These are phyloP conservation scores for Eremothecium gossypii DNA, from an alignment of 1,139 yeast species.

Conservation along the genomic window DNA sequence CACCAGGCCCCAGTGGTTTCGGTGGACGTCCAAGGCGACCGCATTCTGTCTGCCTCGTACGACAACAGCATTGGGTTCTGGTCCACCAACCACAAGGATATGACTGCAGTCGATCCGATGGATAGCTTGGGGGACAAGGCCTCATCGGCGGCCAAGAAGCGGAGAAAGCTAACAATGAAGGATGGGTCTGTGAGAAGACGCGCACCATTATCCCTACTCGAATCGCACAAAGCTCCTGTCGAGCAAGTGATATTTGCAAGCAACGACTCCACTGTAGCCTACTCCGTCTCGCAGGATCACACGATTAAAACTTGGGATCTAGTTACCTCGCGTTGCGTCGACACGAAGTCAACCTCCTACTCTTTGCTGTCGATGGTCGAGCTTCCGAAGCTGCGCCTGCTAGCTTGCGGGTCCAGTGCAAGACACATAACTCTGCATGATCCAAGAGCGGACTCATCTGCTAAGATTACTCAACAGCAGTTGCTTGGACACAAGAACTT, in stretches of 20 bases:
- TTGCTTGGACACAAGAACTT: conserved; percentile 86
- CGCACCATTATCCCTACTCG: conserved; percentile 67
- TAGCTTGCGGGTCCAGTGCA: conserved; percentile 92
- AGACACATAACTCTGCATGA: conserved; percentile 91
- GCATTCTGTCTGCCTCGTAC: conserved; percentile 76
- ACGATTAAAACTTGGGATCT: conserved; percentile 94
- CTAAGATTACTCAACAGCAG: conserved; percentile 52
- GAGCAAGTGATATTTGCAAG: conserved; percentile 73
- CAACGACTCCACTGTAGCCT: conserved; percentile 68
- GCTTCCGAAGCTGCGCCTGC: conserved; percentile 53
- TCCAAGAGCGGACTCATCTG: conserved; percentile 55
- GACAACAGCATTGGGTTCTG: conserved; percentile 79
- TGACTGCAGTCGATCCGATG: conserved; percentile 63
- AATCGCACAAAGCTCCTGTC: conserved; percentile 79
- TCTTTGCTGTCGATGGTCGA: conserved; percentile 70
- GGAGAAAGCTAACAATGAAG: conserved; percentile 72
- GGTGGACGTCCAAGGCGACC: conserved; percentile 48
- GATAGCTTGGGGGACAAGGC: conserved; percentile 37
- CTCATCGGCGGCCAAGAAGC: conserved; percentile 79
- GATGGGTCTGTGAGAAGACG: conserved; percentile 73
- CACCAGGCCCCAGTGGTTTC: conserved; percentile 81
- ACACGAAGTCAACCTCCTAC: conserved; percentile 82
- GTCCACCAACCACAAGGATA: conserved; percentile 80
- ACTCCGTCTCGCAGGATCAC: conserved; percentile 94
- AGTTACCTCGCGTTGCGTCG: conserved; percentile 72